Conservation (phyloP, 352 stramenopile species). For the Phytophthora sp. region DNA sequence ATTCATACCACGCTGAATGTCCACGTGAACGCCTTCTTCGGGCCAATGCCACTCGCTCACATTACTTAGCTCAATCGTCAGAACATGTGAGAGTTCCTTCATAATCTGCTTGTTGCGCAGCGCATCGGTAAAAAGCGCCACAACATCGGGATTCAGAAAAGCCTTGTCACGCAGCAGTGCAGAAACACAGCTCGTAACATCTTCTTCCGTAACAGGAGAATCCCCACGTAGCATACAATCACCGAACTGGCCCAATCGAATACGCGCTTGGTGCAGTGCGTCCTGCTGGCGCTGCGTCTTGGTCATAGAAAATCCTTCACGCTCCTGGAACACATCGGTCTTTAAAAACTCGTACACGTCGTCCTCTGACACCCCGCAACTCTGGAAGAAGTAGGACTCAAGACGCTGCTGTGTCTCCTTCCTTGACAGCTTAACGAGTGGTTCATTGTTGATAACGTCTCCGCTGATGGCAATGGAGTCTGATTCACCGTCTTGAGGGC, state of each 20-base stretch:
- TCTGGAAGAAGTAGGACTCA: slow-evolving; percentile 50
- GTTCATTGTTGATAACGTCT: slow-evolving; percentile 12
- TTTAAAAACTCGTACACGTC: slow-evolving; percentile 45
- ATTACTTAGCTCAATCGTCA: slow-evolving; percentile 59
- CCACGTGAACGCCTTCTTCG: slow-evolving; percentile 37
- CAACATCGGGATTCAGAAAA: slow-evolving; percentile 44
- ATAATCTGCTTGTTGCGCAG: slow-evolving; percentile 40
- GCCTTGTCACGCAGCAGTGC: slow-evolving; percentile 40
- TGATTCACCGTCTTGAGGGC: slow-evolving; percentile 10
- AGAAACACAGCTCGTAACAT: slow-evolving; percentile 35
- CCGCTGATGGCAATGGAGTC: slow-evolving; percentile 16
- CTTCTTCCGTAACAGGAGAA: slow-evolving; percentile 23
- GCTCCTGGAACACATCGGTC: slow-evolving; percentile 42
- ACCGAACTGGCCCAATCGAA: slow-evolving; percentile 28
- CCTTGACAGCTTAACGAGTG: slow-evolving; percentile 39
- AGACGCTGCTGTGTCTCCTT: slow-evolving; percentile 49
- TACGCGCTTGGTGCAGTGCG: slow-evolving; percentile 21
- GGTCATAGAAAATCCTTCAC: slow-evolving; percentile 24
- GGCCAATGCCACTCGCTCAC: slow-evolving; percentile 48
- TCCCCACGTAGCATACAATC: slow-evolving; percentile 29
- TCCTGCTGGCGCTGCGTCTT: slow-evolving; percentile 38
- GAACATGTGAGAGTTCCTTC: slow-evolving; percentile 48
- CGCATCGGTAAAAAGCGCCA: slow-evolving; percentile 43
- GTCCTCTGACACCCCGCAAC: slow-evolving; percentile 36
- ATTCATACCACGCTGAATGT: slow-evolving; percentile 54